phyloP scores from a whole-genome alignment of 257 asterid genomes.

The Solanum appendiculatum region DNA sequence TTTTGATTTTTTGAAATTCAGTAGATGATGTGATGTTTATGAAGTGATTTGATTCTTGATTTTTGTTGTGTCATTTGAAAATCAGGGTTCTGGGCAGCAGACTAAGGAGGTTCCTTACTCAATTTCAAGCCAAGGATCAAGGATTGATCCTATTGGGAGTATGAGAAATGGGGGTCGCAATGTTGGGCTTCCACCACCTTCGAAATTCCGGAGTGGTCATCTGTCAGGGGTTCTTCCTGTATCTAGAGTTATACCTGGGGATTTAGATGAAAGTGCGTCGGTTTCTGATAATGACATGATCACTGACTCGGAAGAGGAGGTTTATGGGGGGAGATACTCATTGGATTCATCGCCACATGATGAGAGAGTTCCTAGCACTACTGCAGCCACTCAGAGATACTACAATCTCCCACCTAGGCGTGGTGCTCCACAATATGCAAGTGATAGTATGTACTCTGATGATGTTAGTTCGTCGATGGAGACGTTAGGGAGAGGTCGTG shows the following conservation, averaged over 20 bases:
- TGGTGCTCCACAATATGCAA: constrained; percentile 13
- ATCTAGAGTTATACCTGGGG: constrained; percentile 25
- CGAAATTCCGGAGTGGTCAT: constrained; percentile 29
- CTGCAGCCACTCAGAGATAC: constrained; percentile 12
- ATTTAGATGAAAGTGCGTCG: constrained; percentile 21
- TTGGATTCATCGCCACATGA: constrained; percentile 40
- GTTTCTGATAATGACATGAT: constrained; percentile 35
- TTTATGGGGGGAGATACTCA: constrained; percentile 34
- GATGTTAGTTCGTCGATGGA: constrained; percentile 37
- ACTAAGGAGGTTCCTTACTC: constrained; percentile 19
- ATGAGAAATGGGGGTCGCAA: constrained; percentile 18
- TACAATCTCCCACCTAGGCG: constrained; percentile 10
- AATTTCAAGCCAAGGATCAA: constrained; percentile 12
- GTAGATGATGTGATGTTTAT: background rate
- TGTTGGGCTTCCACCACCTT: constrained; percentile 31
- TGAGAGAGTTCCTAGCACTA: constrained; percentile 19
- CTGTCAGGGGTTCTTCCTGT: constrained; percentile 27
- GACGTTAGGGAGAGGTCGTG: constrained; percentile 25
- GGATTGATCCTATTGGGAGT: constrained; percentile 23
- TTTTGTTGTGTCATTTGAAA: background rate
- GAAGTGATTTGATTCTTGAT: background rate
- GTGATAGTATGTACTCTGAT: constrained; percentile 27
- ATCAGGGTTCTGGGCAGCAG: constrained; percentile 28
- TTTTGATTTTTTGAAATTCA: background rate
- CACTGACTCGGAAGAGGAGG: constrained; percentile 31